Conservation (phyloP, 768 basidiomycete genomes). For the Termitomyces eurrhizus region DNA sequence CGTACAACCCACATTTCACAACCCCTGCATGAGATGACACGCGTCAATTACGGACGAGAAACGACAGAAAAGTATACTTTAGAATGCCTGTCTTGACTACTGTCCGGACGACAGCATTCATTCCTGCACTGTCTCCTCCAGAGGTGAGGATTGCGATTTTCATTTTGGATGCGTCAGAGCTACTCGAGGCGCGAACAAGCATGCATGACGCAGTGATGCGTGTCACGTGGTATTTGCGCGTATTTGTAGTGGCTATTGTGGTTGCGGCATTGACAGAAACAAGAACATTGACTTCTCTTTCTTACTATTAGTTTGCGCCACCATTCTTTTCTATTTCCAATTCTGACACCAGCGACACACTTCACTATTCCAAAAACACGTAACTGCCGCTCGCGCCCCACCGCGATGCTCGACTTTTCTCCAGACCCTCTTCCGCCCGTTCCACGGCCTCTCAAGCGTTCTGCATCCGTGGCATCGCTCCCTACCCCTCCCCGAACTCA, state of each 20-base stretch:
- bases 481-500: constrained; percentile 65
- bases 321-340: neutral
- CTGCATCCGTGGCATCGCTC: constrained; percentile 59
- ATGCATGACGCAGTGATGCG: neutral
- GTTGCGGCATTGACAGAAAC: neutral
- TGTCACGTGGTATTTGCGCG: neutral
- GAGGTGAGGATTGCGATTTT: constrained; percentile 94
- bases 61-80: constrained; percentile 43
- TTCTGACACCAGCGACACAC: neutral
- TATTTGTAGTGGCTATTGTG: neutral
- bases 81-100: constrained; percentile 92
- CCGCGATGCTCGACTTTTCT: constrained; percentile 28
- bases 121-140: constrained; percentile 97
- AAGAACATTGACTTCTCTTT: neutral
- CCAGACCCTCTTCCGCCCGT: constrained; percentile 28
- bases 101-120: constrained; percentile 93
- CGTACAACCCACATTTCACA: constrained; percentile 96
- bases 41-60: constrained; percentile 1
- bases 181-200: neutral
- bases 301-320: neutral
- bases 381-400: neutral
- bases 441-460: constrained; percentile 50
- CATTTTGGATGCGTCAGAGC: constrained; percentile 37
- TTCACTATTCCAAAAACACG: constrained; percentile 8
- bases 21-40: constrained; percentile 49